A percentile compares a stretch with the other conserved stretches of the same genome.
Conservation (phyloP, 2,329 filamentous ascomycete genomes). For the Xylaria sp. region DNA sequence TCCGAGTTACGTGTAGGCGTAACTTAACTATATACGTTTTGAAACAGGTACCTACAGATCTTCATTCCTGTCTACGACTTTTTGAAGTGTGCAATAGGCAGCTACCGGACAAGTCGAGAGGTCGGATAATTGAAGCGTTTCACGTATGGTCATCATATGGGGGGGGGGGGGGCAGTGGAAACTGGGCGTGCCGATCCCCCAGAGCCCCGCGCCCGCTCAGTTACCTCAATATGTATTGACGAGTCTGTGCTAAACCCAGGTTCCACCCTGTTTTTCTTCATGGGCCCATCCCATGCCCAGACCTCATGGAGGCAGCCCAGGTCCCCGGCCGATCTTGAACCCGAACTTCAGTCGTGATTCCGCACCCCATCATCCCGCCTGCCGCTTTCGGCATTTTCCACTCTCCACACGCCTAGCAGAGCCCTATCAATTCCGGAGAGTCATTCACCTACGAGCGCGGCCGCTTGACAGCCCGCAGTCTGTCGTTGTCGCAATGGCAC, state of each 20-base stretch:
- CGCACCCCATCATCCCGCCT: background rate
- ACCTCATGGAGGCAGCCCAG: too few relatives aligned
- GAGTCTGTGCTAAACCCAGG: background rate
- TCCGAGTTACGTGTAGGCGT: too few relatives aligned
- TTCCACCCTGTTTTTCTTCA: background rate
- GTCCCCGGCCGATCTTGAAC: background rate
- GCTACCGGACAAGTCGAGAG: too few relatives aligned
- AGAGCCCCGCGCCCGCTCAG: background rate
- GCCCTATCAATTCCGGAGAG: too few relatives aligned
- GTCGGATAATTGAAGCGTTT: too few relatives aligned
- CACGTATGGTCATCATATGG: background rate
- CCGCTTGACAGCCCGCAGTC: slow-evolving; percentile 5
- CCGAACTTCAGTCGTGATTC: background rate
- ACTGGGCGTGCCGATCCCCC: background rate
- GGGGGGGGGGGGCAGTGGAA: background rate
- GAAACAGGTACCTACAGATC: too few relatives aligned
- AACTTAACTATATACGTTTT: too few relatives aligned
- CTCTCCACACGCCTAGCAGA: background rate
- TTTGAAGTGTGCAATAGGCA: too few relatives aligned
- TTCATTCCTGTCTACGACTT: too few relatives aligned
- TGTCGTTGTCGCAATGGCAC: slow-evolving; percentile 35
- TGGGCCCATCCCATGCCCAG: too few relatives aligned
- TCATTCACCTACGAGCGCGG: background rate
- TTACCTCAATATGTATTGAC: background rate
- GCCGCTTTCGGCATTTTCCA: background rate